Evolutionary conservation across 345 rosid species (phyloP), one percentile per base, ranked within the genome.

Genomic region (Syzygium grande): DNA sequence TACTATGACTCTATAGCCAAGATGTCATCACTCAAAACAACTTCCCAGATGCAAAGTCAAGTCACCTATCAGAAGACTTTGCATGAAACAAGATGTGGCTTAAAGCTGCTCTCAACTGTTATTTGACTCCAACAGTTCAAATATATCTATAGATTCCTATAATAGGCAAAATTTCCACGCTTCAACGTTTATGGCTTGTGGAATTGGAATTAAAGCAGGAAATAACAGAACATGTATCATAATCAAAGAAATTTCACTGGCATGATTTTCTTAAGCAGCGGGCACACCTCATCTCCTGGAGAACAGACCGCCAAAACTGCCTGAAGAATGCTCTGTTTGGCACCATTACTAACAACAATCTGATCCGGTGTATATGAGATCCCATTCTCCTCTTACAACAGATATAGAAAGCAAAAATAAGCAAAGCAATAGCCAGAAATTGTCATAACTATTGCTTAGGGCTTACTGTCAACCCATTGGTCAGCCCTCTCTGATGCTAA

Each of bases 291-390:
- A 90, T 98, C 99, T 46, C 99, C 99, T 1, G 98, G 99, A 34
- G 96, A 93, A 90, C 99, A 98, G 89, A 96, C 98, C 34, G 99
- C 99, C 87, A 95, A 93, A 43, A 94, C 93, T 19, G 99, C 98
- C 91, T 98, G 99, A 85, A 92, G 84, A 77, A 91, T 87, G 89
- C 97, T 85, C 91, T 98, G 99, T 90, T 98, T 98, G 73, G 99
- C 99, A 87, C 99, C 99, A 91, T 98, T 96, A 87, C 99, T 96
- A 85, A 98, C 97, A 87, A 96, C 84, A 88, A 96, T 92, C 90
- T 96, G 96, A 88, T 98, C 95, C 41, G 98, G 98, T 3, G 94
- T 87, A 91, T 98, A 96, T 23, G 95, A 80, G 61, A 98, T 59
- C 80, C 98, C 99, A 86, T 98, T 98, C 92, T 96, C 99, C 95